Conservation (phyloP, 1,284 basidiomycete species). For the Papiliotrema fonsecae region DNA sequence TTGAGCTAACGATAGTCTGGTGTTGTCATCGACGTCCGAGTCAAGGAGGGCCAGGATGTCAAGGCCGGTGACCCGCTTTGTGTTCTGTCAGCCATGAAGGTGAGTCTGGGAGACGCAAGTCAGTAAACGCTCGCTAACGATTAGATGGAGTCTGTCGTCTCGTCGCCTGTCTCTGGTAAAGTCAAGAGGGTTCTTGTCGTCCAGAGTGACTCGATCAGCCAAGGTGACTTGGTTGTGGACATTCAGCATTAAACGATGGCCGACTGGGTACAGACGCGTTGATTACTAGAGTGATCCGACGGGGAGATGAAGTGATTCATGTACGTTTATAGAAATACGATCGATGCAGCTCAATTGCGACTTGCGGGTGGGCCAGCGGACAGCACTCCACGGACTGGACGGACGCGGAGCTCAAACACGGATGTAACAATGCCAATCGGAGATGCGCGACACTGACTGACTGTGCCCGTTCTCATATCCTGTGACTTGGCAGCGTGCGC, state of each 20-base stretch:
- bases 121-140: not conserved
- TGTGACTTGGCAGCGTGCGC: no score
- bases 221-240: slow-evolving; percentile 47
- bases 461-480: no score
- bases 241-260: slow-evolving; percentile 30
- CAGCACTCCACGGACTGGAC: no score
- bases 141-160: slow-evolving; percentile 94
- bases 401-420: no score
- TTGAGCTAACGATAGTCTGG: slow-evolving; percentile 59
- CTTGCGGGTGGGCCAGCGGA: no score
- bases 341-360: no score
- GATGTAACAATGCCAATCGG: no score
- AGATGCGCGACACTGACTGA: no score
- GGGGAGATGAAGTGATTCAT: not conserved
- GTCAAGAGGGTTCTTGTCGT: slow-evolving; percentile 85
- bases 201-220: slow-evolving; percentile 53
- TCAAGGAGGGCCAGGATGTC: slow-evolving; percentile 93
- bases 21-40: slow-evolving; percentile 95
- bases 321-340: no score
- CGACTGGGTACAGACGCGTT: not conserved
- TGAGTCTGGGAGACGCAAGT: slow-evolving; percentile 37
- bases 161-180: slow-evolving; percentile 90
- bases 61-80: slow-evolving; percentile 80
- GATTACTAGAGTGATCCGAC: not conserved
- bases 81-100: slow-evolving; percentile 88